Conservation (phyloP, 768 basidiomycete genomes). For the Calocera cornea region DNA sequence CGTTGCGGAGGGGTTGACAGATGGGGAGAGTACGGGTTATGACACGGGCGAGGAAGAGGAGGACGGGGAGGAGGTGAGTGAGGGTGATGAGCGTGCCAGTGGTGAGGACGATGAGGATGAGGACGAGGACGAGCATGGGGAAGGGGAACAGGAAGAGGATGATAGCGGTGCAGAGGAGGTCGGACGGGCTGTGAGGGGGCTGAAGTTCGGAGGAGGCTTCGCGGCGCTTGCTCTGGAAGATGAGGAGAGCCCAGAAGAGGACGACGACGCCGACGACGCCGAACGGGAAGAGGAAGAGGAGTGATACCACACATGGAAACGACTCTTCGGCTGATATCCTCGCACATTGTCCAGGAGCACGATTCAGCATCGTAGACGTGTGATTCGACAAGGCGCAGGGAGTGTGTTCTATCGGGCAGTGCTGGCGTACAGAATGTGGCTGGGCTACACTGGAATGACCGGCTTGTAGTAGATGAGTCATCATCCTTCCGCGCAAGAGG, state of each 20-base stretch:
- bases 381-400: too few relatives aligned
- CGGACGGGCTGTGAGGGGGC: not conserved
- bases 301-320: constrained; percentile 6
- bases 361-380: too few relatives aligned
- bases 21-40: constrained; percentile 35
- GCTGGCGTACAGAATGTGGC: too few relatives aligned
- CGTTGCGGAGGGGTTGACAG: constrained; percentile 14
- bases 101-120: constrained; percentile 9
- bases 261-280: constrained; percentile 23
- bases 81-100: constrained; percentile 23
- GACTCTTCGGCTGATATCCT: too few relatives aligned
- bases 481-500: too few relatives aligned
- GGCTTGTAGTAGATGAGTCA: too few relatives aligned
- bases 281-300: constrained; percentile 25
- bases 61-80: constrained; percentile 12
- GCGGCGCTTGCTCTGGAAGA: constrained; percentile 8
- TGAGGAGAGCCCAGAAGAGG: constrained; percentile 24
- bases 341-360: too few relatives aligned
- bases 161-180: not conserved
- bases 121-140: constrained; percentile 6
- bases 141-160: not conserved
- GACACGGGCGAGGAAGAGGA: constrained; percentile 37
- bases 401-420: too few relatives aligned
- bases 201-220: not conserved
- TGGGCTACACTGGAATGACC: too few relatives aligned